Evolutionary conservation across 2,329 filamentous ascomycete genomes (phyloP), one percentile per base, ranked within the genome.

Genomic region (Ampelomyces quisqualis): DNA sequence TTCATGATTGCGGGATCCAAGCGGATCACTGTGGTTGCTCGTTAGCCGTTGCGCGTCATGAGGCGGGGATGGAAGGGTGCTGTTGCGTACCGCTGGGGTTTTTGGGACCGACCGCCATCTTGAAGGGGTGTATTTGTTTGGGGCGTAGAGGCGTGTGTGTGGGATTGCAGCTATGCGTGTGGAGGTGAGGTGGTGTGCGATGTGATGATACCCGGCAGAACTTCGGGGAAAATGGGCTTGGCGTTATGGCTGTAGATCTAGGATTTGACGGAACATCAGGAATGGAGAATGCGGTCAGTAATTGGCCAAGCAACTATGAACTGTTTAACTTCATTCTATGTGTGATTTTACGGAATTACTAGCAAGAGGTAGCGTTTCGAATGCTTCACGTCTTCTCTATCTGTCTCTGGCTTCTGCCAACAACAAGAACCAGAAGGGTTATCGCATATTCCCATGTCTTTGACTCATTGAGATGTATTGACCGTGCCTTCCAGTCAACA

Each of bases 1-100:
- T 75, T 74, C 65, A 74, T 70, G 66, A 79, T 63, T 54, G 78
- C 78, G 56, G 79, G 78, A 68, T 79, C 76, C 65, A 73, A 68
- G 56, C 72, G 67, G 58, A 78, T 59, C 47, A 68, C 75, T 78
- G 58, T 56, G 24, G 18, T 14, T 38, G n/a, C 20, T 22, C 17
- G 52, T 65, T 53, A 64, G 62, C 54, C 35, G 58, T 57, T 60
- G 48, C 42, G 40, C 34, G 24, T 18, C 14, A 34, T 43, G 43
- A 31, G 14, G 18, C 21, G 5, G 31, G 14, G 18, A 7, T 9
- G 5, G 7, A 21, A 36, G 30, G 7, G 2, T 19, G n/a, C 13
- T 18, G 3, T 26, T 20, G 33, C 54, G 18, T 56, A 57, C 60
- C 51, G 43, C 52, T 54, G 41, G 55, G 55, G 34, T 57, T 48